These are phyloP conservation scores for Hyaloscypha hepaticicola DNA, from an alignment of 495 filamentous ascomycete species.

Conservation along the genomic window DNA sequence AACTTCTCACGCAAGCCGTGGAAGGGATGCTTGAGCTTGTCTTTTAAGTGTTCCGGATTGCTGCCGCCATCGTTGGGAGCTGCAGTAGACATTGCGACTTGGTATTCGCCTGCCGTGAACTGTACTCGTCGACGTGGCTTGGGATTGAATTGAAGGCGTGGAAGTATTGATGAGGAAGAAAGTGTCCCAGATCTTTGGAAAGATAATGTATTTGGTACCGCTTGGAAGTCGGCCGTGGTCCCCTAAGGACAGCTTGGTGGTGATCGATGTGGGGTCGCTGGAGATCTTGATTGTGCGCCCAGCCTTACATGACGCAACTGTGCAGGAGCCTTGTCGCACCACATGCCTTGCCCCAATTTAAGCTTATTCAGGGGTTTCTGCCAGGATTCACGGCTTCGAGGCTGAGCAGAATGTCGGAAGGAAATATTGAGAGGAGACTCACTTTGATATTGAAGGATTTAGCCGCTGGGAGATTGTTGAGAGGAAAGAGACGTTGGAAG, in stretches of 20 bases:
- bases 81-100: slow-evolving; percentile 20
- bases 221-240: not conserved
- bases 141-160: not conserved
- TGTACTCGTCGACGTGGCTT: not conserved
- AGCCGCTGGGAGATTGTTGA: no score
- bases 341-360: not conserved
- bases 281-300: slow-evolving; percentile 5
- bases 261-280: not conserved
- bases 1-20: slow-evolving; percentile 45
- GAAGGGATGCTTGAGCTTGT: slow-evolving; percentile 34
- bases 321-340: not conserved
- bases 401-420: no score
- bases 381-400: not conserved
- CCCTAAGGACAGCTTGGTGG: not conserved
- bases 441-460: no score
- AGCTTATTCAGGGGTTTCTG: slow-evolving; percentile 10
- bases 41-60: slow-evolving; percentile 24
- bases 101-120: not conserved
- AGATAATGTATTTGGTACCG: not conserved
- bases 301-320: slow-evolving; percentile 8
- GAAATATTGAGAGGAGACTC: no score
- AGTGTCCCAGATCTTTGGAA: not conserved
- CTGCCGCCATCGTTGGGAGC: slow-evolving; percentile 28
- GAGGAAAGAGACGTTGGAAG: no score
- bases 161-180: not conserved